Conservation (phyloP, 768 basidiomycete species). For the Lyophyllum semitale region DNA sequence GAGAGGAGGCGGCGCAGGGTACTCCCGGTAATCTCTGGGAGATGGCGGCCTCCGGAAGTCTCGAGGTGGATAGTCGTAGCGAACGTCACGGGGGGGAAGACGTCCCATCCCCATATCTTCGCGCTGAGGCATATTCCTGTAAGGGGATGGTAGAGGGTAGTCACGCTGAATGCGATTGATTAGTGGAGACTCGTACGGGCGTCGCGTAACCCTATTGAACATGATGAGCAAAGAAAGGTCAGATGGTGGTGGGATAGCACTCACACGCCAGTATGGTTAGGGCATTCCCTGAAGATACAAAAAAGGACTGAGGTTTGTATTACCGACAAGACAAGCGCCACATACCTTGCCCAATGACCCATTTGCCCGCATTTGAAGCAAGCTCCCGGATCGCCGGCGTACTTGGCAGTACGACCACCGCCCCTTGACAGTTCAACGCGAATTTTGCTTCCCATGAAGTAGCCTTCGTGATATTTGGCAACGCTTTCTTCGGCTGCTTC, state of each 20-base stretch:
- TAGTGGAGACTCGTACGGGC: constrained; percentile 50
- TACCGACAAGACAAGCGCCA: constrained; percentile 5
- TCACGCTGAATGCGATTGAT: constrained; percentile 66
- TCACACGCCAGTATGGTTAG: constrained; percentile 56
- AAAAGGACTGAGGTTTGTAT: background rate
- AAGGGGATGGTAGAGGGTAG: constrained; percentile 39
- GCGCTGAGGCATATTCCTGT: constrained; percentile 44
- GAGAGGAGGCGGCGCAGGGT: constrained; percentile 47
- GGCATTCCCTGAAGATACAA: constrained; percentile 62
- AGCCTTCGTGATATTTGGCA: constrained; percentile 85
- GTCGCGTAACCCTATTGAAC: constrained; percentile 36
- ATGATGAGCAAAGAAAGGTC: background rate
- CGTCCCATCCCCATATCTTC: constrained; percentile 57
- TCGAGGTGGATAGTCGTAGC: constrained; percentile 63
- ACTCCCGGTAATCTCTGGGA: constrained; percentile 70
- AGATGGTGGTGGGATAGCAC: constrained; percentile 23
- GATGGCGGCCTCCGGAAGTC: constrained; percentile 66
- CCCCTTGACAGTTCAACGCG: constrained; percentile 86
- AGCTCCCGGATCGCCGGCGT: constrained; percentile 81
- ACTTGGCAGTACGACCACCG: constrained; percentile 79
- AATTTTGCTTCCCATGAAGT: constrained; percentile 92
- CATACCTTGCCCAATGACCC: constrained; percentile 89
- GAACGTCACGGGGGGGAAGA: constrained; percentile 53
- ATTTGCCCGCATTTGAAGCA: constrained; percentile 86
- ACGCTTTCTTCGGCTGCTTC: constrained; percentile 88